Base-by-base conservation (phyloP, 2,329 filamentous ascomycete genomes). In the Zasmidium citrigriseum region DNA sequence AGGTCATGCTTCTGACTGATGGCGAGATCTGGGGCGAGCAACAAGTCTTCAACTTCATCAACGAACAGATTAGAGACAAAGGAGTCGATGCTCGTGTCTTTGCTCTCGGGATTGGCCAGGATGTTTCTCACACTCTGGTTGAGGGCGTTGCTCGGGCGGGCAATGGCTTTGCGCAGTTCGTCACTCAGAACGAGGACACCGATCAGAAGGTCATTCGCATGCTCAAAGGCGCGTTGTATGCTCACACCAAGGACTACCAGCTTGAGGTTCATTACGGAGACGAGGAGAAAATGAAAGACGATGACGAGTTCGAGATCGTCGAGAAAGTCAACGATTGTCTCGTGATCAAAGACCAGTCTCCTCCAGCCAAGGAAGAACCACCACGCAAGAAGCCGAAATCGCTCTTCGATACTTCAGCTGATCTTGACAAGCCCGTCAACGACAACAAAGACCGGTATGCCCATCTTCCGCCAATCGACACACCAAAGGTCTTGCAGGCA, bases 141-240 rank as follows among this genome's bases (percentile, higher is more conserved):
- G 81, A 87, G 65, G 84, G n/a, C n/a, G n/a, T n/a, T n/a, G n/a
- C n/a, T n/a, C n/a, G n/a, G n/a, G n/a, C n/a, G n/a, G n/a, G n/a
- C n/a, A n/a, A n/a, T n/a, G n/a, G n/a, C n/a, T n/a, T 83, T 57
- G 76, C n/a, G 5, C 88, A 91, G 70, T 78, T 82, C 0, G 87
- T 91, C 0, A 78, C 77, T 1, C 74, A 83, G 5, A 75, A 82
- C 1, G 89, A 91, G 69, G 85, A 86, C 67, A 83, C 90, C 73
- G 85, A 89, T 65, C 82, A 76, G 62, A 89, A 89, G 69, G 81
- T 91, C 1, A 80, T 91, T 2, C 82, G 89, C 2, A 91, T 92
- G 89, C 77, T 92, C 57, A 90, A 89, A 68, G 88, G 83, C 0
- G 85, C 87, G 0, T 72, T 91, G 20, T 85, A 83, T 1, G 86